These are phyloP conservation scores for Alternaria sp. DNA, from an alignment of 2,329 filamentous ascomycete species.

Conservation along the genomic window DNA sequence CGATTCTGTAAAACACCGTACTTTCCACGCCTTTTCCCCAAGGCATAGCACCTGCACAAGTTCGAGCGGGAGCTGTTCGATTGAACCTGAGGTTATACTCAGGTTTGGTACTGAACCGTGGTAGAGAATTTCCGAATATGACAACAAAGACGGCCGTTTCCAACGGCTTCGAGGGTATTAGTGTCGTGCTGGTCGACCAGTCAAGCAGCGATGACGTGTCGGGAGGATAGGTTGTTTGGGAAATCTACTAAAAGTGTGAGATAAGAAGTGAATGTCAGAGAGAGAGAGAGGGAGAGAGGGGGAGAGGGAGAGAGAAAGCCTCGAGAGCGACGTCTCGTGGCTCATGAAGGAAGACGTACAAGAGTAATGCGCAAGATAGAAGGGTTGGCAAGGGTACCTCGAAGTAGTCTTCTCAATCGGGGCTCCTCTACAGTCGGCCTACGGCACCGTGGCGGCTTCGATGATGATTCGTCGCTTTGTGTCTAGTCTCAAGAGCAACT, in stretches of 20 bases:
- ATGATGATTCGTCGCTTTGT: slow-evolving; percentile 31
- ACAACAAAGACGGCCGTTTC: slow-evolving; percentile 28
- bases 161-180: slow-evolving; percentile 21
- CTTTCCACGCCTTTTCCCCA: slow-evolving; percentile 11
- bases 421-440: slow-evolving; percentile 42
- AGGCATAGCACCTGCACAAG: slow-evolving; percentile 15
- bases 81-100: not conserved
- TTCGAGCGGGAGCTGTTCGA: not conserved
- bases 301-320: slow-evolving; percentile 12
- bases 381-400: slow-evolving; percentile 29
- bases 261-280: slow-evolving; percentile 22
- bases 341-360: slow-evolving; percentile 22
- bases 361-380: slow-evolving; percentile 25
- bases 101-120: slow-evolving; percentile 31
- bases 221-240: slow-evolving; percentile 10
- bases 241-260: slow-evolving; percentile 14
- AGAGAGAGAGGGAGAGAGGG: slow-evolving; percentile 5
- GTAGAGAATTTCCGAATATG: slow-evolving; percentile 20
- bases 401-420: slow-evolving; percentile 24
- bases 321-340: slow-evolving; percentile 21
- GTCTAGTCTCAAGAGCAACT: slow-evolving; percentile 42
- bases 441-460: slow-evolving; percentile 31
- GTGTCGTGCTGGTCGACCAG: slow-evolving; percentile 26
- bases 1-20: slow-evolving; percentile 6
- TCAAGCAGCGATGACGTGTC: slow-evolving; percentile 18